phyloP scores from a whole-genome alignment of 2,329 filamentous ascomycete species.

The Fusarium concolor region DNA sequence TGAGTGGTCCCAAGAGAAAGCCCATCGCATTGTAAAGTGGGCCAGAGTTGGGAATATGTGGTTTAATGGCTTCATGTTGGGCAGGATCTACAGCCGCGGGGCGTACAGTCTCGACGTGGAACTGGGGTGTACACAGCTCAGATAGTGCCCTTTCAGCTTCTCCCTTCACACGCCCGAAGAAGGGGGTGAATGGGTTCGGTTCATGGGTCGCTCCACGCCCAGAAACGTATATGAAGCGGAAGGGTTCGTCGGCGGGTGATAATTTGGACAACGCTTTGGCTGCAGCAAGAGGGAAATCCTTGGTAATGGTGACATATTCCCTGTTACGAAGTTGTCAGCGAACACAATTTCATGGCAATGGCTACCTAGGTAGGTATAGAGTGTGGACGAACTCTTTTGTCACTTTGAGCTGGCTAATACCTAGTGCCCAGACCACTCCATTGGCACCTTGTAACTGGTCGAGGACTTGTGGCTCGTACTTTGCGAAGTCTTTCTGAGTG shows the following conservation, averaged over 20 bases:
- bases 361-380: neutral
- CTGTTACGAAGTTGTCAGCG: neutral
- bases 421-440: slow-evolving; percentile 36
- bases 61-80: slow-evolving; percentile 27
- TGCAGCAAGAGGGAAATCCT: slow-evolving; percentile 27
- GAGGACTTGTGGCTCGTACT: slow-evolving; percentile 21
- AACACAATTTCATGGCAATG: neutral
- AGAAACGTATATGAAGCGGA: slow-evolving; percentile 36
- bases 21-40: neutral
- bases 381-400: slow-evolving; percentile 25
- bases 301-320: slow-evolving; percentile 34
- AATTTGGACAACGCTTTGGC: slow-evolving; percentile 27
- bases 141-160: slow-evolving; percentile 26
- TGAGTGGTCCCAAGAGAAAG: slow-evolving; percentile 1
- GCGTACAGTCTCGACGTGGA: slow-evolving; percentile 27
- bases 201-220: slow-evolving; percentile 9
- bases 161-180: slow-evolving; percentile 32
- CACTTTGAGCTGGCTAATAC: slow-evolving; percentile 34
- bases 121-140: slow-evolving; percentile 8
- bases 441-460: slow-evolving; percentile 26
- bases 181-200: slow-evolving; percentile 21
- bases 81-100: slow-evolving; percentile 29
- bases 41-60: slow-evolving; percentile 20
- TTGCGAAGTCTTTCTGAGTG: slow-evolving; percentile 22
- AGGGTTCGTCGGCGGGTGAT: slow-evolving; percentile 18